phyloP scores from a whole-genome alignment of 352 stramenopile genomes.

The Globisporangium ultimum region DNA sequence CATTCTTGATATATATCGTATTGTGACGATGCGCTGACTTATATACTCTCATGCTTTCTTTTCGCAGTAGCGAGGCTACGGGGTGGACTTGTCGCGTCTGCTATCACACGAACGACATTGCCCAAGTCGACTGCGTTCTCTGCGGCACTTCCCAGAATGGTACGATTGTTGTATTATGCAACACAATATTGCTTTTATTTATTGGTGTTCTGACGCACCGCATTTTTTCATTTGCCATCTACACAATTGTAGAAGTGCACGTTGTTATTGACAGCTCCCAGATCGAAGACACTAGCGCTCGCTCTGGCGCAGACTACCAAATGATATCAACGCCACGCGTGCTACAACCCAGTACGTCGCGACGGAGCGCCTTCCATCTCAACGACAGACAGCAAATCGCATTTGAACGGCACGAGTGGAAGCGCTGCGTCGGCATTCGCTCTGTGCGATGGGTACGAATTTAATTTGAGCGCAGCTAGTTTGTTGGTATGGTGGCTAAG shows the following conservation, averaged over 20 bases:
- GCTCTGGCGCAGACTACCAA: constrained; percentile 26
- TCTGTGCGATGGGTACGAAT: constrained; percentile 11
- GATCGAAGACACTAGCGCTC: constrained; percentile 4
- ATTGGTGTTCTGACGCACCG: neutral
- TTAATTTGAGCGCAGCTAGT: no score
- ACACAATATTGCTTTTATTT: no score
- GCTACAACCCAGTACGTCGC: constrained; percentile 9
- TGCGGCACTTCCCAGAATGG: constrained; percentile 41
- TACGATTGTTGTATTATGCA: constrained; percentile 5
- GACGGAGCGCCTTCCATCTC: constrained; percentile 12
- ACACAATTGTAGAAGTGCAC: constrained; percentile 1
- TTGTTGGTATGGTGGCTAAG: no score
- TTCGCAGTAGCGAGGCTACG: constrained; percentile 21
- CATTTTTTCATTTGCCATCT: neutral
- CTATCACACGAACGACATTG: constrained; percentile 52
- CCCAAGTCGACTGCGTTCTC: constrained; percentile 42
- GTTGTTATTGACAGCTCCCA: neutral
- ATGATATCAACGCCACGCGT: constrained; percentile 26
- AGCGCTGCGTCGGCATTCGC: constrained; percentile 38
- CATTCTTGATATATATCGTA: neutral
- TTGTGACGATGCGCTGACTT: constrained; percentile 1
- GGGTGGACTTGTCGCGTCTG: constrained; percentile 53
- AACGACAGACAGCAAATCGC: constrained; percentile 56
- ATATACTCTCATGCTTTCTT: neutral
- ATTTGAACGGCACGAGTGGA: constrained; percentile 65